Base-by-base conservation (phyloP, 106 monocot species). In the Narthecium ossifragum region DNA sequence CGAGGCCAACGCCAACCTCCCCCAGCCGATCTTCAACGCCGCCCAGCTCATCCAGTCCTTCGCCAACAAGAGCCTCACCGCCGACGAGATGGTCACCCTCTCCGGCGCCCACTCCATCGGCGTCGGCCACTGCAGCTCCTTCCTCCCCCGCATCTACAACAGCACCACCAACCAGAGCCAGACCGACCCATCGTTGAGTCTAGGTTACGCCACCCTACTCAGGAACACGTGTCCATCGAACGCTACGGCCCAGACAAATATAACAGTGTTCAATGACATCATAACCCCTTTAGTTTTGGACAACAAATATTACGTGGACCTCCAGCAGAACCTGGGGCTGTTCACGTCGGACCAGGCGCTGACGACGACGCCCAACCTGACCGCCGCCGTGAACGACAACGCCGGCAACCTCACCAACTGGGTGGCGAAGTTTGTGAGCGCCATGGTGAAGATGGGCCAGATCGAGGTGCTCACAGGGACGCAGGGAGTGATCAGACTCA, bases 51-150 rank as follows among this genome's bases (percentile, higher is more conserved):
- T 29, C 11, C 31, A 34, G 15, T 1, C 33, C 3, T 81, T 81
- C 36, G 71, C 76, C 0, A 47, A 10, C 62, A 72, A 76, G 43
- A 13, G 37, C 27, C 76, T 81, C 23, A 18, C 11, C 13, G 46
- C 55, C 36, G 47, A 68, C 11, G 81, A 76, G 38, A 72, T 81
- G 11, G 76, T 76, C 17, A 63, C 68, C 9, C 28, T 81, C 0
- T 76, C 81, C 47, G 81, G 80, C 34, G 57, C 36, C 23, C 57
- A 57, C 34, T 22, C 57, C 37, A 34, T 57, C 57, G 57, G 57
- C 13, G 57, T 57, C 34, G 5, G 36, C 34, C 57, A 57, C 34
- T 57, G 57, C 36, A 5, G 15, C 22, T 18, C 57, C 36, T 57
- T 57, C 57, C 12, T 24, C 37, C 20, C 18, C 34, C 57, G 57